Percentiles rank a stretch among this genome's conserved stretches.
Evolutionary conservation across 164 flowering plant species (phyloP).

Genomic region (Magnolia officinalis): DNA sequence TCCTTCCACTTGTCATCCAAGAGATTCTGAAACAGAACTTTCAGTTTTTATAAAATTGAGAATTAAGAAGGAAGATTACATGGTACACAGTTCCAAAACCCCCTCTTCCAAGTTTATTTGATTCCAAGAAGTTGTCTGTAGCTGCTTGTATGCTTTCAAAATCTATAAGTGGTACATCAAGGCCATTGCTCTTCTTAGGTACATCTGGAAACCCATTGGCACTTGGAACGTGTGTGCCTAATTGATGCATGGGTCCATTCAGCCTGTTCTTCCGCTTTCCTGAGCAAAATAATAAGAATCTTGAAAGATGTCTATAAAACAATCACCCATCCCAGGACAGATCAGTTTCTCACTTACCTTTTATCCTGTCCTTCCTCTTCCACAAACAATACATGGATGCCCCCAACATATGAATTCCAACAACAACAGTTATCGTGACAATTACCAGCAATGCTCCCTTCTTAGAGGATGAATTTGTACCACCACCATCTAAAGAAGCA

Average conservation of each 20-base stretch:
- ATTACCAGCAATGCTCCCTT: not conserved
- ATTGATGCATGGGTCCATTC: not conserved
- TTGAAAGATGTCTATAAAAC: not conserved
- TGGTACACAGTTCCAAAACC: conserved; percentile 8
- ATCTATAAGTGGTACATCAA: not conserved
- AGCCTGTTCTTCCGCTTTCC: not conserved
- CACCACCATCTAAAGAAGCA: not conserved
- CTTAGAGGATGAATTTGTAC: not conserved
- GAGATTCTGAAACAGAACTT: not conserved
- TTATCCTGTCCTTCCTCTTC: not conserved
- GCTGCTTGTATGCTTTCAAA: not conserved
- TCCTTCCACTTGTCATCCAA: not conserved
- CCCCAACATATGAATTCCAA: not conserved
- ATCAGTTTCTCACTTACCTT: not conserved
- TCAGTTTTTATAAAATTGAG: not conserved
- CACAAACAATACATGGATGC: not conserved
- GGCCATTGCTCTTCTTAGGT: not conserved
- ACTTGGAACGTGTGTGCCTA: not conserved
- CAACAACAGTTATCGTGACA: not conserved
- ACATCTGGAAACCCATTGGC: not conserved
- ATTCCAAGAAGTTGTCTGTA: not conserved
- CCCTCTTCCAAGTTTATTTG: conserved; percentile 10
- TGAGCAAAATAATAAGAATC: too few relatives aligned
- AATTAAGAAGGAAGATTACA: not conserved
- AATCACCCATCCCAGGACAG: not conserved